These are phyloP conservation scores for Helianthus annuus DNA, from an alignment of 129 eudicot genomes.

Conservation along the genomic window HanXRQr2.0-SUNRISE NC_035436.2:80949387-80949886, in stretches of 20 bases:
- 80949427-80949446: constrained; percentile 11
- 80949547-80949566: constrained; percentile 72
- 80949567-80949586: constrained; percentile 63
- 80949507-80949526: constrained; percentile 79
- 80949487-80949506: constrained; percentile 86
- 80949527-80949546: constrained; percentile 85
- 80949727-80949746: constrained; percentile 39
- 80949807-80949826: constrained; percentile 44
- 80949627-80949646: constrained; percentile 83
- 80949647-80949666: constrained; percentile 93
- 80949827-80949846: constrained; percentile 49
- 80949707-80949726: constrained; percentile 21
- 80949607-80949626: constrained; percentile 59
- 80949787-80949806: constrained; percentile 46
- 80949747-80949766: constrained; percentile 40
- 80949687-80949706: constrained; percentile 33
- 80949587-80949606: constrained; percentile 44
- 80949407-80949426: constrained; percentile 26
- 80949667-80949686: constrained; percentile 39
- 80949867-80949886: not conserved
- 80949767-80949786: constrained; percentile 57
- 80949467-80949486: constrained; percentile 67
- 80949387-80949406: constrained; percentile 36
- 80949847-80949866: constrained; percentile 43
- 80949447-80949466: constrained; percentile 28